Percentiles rank a stretch among this genome's conserved stretches.
Evolutionary conservation across 805 yeast species (phyloP).

Genomic region (Nakazawaea ernobii): DNA sequence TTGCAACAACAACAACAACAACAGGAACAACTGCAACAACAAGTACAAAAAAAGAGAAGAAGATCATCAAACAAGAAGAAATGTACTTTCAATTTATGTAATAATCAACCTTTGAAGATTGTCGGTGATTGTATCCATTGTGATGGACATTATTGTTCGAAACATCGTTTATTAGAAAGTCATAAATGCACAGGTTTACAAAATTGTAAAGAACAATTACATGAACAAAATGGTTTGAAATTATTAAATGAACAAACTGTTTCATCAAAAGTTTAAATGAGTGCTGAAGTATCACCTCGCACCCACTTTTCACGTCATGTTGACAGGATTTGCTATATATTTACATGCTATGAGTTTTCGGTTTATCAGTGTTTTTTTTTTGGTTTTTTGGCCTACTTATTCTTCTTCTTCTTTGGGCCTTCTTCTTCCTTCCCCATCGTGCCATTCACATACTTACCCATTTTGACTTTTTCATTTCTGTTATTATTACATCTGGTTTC

Average conservation of each 20-base stretch:
- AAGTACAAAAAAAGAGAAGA: conserved; percentile 23
- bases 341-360: not conserved
- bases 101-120: conserved; percentile 55
- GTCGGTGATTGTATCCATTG: conserved; percentile 86
- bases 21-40: conserved; percentile 2
- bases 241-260: conserved; percentile 83
- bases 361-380: no score
- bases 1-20: not conserved
- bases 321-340: not conserved
- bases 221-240: conserved; percentile 78
- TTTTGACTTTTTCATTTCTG: no score
- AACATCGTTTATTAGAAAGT: conserved; percentile 81
- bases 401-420: no score
- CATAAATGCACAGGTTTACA: conserved; percentile 76
- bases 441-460: no score
- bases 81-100: conserved; percentile 54
- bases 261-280: conserved; percentile 59
- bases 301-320: not conserved
- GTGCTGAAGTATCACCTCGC: not conserved
- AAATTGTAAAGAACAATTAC: conserved; percentile 75
- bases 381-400: no score
- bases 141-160: conserved; percentile 78
- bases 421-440: no score
- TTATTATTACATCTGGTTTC: no score
- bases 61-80: conserved; percentile 33